Conservation (phyloP, 2,329 filamentous ascomycete species). For the Neophaeococcomyces aloes region DNA sequence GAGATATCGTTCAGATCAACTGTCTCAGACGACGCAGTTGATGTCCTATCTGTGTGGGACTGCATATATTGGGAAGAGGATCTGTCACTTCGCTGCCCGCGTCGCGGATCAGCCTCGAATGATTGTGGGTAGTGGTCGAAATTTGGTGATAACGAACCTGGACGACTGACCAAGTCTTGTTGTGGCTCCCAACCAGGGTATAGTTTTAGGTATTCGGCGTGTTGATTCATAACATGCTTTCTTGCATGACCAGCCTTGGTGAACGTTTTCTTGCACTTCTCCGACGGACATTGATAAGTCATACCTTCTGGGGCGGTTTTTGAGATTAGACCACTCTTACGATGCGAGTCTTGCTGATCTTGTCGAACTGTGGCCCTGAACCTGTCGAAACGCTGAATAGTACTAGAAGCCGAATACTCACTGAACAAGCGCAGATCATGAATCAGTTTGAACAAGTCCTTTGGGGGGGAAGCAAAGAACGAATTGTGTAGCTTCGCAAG, state of each 20-base stretch:
- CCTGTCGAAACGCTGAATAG: not conserved
- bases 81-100: too few species aligned
- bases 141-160: too few species aligned
- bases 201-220: constrained; percentile 8
- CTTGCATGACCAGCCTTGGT: constrained; percentile 10
- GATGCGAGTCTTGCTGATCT: too few species aligned
- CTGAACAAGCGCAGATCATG: not conserved
- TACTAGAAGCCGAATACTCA: not conserved
- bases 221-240: constrained; percentile 10
- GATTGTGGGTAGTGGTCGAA: too few species aligned
- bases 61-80: too few species aligned
- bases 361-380: not conserved
- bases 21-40: too few species aligned
- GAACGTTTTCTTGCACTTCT: constrained; percentile 12
- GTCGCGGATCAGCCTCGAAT: too few species aligned
- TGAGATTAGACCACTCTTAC: not conserved
- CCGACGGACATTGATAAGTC: constrained; percentile 11
- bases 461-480: constrained; percentile 1
- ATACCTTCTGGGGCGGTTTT: constrained; percentile 11
- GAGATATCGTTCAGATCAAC: too few species aligned
- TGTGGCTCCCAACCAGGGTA: constrained; percentile 8
- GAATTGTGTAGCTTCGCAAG: not conserved
- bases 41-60: too few species aligned
- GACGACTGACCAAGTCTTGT: not conserved
- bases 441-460: constrained; percentile 2